A percentile compares a stretch with the other conserved stretches of the same genome.
phyloP scores from a whole-genome alignment of 208 protist genomes.

The Trichomonas tenax region DNA sequence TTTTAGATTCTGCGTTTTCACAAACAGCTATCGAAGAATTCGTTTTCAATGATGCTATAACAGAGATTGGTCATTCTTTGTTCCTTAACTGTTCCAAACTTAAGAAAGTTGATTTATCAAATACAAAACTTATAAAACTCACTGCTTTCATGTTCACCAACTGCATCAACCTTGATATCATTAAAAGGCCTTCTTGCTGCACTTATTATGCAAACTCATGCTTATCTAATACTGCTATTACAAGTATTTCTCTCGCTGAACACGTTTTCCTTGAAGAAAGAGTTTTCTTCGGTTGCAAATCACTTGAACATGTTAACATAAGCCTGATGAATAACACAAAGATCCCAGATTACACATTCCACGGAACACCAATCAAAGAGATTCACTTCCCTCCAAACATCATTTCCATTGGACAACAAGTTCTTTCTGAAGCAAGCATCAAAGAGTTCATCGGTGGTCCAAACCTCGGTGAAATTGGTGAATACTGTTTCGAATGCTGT shows the following conservation, averaged over 20 bases:
- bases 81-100: background rate
- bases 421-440: background rate
- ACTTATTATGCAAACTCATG: background rate
- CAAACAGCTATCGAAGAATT: background rate
- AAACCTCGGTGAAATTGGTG: background rate
- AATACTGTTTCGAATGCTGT: background rate
- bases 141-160: background rate
- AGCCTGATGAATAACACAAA: background rate
- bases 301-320: background rate
- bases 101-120: background rate
- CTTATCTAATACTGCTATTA: background rate
- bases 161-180: background rate
- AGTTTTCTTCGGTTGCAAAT: background rate
- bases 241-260: background rate
- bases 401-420: background rate
- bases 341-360: background rate
- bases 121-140: background rate
- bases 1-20: background rate
- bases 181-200: background rate
- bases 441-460: background rate
- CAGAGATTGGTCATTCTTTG: background rate
- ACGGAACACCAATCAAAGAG: background rate
- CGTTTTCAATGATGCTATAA: background rate
- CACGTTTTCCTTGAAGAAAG: background rate
- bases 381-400: background rate